phyloP scores from a whole-genome alignment of 352 stramenopile species.

The Phytophthora megakarya region DNA sequence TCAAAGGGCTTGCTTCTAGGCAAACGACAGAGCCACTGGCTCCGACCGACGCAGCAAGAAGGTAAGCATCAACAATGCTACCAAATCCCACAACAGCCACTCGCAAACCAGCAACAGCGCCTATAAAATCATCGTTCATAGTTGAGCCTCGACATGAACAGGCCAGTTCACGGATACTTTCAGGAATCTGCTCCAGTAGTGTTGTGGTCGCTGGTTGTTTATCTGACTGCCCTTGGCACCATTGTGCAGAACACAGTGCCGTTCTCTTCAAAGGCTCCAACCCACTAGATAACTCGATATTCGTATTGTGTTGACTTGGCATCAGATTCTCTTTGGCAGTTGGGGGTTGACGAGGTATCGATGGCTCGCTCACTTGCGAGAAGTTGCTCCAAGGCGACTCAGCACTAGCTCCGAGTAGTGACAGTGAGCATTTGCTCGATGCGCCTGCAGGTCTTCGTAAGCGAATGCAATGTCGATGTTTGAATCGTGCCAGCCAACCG shows the following conservation, averaged over 20 bases:
- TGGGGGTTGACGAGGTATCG: background rate
- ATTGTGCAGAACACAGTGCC: conserved; percentile 23
- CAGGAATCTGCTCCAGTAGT: conserved; percentile 29
- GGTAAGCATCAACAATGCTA: conserved; percentile 53
- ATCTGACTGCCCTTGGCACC: conserved; percentile 9
- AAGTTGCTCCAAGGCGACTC: background rate
- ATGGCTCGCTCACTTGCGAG: conserved; percentile 1
- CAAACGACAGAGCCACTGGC: conserved; percentile 45
- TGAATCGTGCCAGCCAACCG: conserved; percentile 74
- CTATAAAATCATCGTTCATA: conserved; percentile 20
- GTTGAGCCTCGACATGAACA: conserved; percentile 33
- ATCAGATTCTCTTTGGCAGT: conserved; percentile 2
- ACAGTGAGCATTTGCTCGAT: conserved; percentile 13
- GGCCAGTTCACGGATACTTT: conserved; percentile 27
- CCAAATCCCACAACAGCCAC: conserved; percentile 50
- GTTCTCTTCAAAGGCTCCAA: background rate
- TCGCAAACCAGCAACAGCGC: conserved; percentile 40
- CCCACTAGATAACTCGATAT: background rate
- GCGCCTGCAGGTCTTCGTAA: conserved; percentile 49
- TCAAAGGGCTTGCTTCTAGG: conserved; percentile 38
- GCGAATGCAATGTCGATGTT: conserved; percentile 73
- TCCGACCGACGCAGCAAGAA: conserved; percentile 46
- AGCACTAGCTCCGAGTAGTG: background rate
- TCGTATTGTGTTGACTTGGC: conserved; percentile 1
- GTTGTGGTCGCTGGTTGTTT: background rate